These are phyloP conservation scores for Stagonosporopsis vannaccii DNA, from an alignment of 2,329 filamentous ascomycete species.

Conservation along the genomic window DNA sequence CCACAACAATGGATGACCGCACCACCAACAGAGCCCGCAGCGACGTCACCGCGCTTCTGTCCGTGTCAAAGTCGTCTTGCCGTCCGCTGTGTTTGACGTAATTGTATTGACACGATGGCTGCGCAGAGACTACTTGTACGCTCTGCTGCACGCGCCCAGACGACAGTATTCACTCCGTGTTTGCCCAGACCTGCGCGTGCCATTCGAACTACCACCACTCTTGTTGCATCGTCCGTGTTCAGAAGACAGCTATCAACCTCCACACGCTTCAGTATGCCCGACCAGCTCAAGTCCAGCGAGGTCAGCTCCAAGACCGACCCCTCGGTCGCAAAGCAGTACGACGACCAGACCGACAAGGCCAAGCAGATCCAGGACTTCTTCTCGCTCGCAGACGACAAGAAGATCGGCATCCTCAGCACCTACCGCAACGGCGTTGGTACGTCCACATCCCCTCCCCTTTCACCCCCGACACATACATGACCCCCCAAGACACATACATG, in stretches of 20 bases:
- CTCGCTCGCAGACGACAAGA: conserved; percentile 55
- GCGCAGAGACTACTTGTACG: conserved; percentile 27
- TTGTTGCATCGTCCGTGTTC: not conserved
- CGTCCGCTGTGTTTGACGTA: conserved; percentile 11
- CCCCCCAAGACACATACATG: conserved; percentile 1
- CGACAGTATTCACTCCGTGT: not conserved
- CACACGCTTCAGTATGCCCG: conserved; percentile 53
- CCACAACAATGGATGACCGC: conserved; percentile 22
- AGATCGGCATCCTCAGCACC: conserved; percentile 54
- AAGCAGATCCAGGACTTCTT: conserved; percentile 59
- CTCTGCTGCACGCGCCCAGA: conserved; percentile 7
- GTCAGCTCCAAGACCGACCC: conserved; percentile 56
- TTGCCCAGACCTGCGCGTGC: conserved; percentile 13
- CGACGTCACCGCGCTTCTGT: conserved; percentile 30
- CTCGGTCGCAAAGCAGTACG: conserved; percentile 59
- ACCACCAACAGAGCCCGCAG: conserved; percentile 16
- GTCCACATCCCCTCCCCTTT: conserved; percentile 13
- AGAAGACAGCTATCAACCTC: conserved; percentile 28
- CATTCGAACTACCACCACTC: not conserved
- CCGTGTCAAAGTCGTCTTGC: conserved; percentile 1
- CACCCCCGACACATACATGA: not conserved
- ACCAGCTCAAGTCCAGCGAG: conserved; percentile 50
- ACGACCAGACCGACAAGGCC: conserved; percentile 52
- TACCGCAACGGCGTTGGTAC: conserved; percentile 52
- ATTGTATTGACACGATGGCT: conserved; percentile 23